A percentile compares a stretch with the other conserved stretches of the same genome.
Conservation (phyloP, 306 rosid genomes). For the Gleditsia sinensis region DNA sequence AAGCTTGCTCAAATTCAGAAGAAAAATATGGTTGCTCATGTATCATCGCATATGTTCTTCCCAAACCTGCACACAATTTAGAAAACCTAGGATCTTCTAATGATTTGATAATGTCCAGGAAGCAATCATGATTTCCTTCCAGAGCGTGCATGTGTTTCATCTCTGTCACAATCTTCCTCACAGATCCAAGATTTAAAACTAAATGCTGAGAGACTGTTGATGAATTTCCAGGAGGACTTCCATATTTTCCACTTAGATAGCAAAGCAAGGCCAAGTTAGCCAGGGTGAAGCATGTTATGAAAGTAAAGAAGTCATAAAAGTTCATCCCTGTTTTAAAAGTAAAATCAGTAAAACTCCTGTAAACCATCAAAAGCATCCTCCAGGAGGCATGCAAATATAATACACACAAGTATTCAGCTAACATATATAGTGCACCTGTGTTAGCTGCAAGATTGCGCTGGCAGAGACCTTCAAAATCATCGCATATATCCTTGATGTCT, state of each 20-base stretch:
- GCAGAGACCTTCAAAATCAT: conserved; percentile 92
- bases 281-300: conserved; percentile 58
- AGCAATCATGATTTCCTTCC: conserved; percentile 51
- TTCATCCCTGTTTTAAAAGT: conserved; percentile 77
- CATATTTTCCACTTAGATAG: conserved; percentile 38
- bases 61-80: conserved; percentile 49
- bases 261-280: conserved; percentile 60
- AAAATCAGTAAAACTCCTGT: conserved; percentile 24
- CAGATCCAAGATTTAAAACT: conserved; percentile 59
- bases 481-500: conserved; percentile 89
- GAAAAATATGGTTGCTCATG: conserved; percentile 38
- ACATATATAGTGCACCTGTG: conserved; percentile 49
- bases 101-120: conserved; percentile 53
- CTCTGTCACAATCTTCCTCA: conserved; percentile 44
- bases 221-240: conserved; percentile 23
- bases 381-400: conserved; percentile 4
- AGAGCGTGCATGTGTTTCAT: conserved; percentile 55
- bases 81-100: conserved; percentile 55
- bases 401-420: neutral
- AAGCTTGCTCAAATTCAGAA: conserved; percentile 35
- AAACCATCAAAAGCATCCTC: conserved; percentile 14
- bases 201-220: conserved; percentile 52
- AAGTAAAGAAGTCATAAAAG: conserved; percentile 70
- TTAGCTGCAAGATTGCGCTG: conserved; percentile 95
- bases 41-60: conserved; percentile 49